Evolutionary conservation across 2,329 filamentous ascomycete genomes (phyloP).

Genomic region (Nectriaceae sp.): DNA sequence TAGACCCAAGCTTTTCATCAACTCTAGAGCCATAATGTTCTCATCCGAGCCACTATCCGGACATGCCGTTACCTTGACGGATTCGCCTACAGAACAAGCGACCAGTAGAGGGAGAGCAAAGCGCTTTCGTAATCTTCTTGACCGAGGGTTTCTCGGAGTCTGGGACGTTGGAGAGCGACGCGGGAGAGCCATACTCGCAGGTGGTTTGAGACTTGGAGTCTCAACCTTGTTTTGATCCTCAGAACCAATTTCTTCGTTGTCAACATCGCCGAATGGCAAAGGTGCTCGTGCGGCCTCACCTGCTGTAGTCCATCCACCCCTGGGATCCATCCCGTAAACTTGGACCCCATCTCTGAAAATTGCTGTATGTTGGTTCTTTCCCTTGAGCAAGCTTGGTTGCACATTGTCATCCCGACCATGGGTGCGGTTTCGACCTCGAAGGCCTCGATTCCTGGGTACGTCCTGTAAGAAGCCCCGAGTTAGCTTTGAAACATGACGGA

Average conservation of each 20-base stretch:
- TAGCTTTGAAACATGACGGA: too few relatives aligned
- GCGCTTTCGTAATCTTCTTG: neutral
- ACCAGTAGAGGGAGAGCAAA: neutral
- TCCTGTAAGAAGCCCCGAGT: too few relatives aligned
- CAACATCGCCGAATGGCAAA: neutral
- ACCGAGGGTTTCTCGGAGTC: too few relatives aligned
- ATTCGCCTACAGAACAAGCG: neutral
- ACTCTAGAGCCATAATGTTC: slow-evolving; percentile 4
- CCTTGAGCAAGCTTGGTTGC: too few relatives aligned
- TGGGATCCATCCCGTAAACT: neutral
- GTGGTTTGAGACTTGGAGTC: neutral
- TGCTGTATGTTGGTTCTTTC: neutral
- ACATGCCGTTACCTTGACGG: neutral
- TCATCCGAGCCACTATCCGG: slow-evolving; percentile 9
- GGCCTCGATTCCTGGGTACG: too few relatives aligned
- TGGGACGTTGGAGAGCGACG: neutral
- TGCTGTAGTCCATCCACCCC: neutral
- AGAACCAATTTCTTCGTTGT: neutral
- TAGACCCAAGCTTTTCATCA: neutral
- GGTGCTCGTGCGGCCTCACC: neutral
- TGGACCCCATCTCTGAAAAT: neutral
- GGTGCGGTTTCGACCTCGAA: too few relatives aligned
- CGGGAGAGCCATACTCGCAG: neutral
- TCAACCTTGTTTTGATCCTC: too few relatives aligned
- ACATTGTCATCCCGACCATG: too few relatives aligned